Evolutionary conservation across 768 basidiomycete species (phyloP), one percentile per base, ranked within the genome.

Genomic region (Kwoniella sp.): DNA sequence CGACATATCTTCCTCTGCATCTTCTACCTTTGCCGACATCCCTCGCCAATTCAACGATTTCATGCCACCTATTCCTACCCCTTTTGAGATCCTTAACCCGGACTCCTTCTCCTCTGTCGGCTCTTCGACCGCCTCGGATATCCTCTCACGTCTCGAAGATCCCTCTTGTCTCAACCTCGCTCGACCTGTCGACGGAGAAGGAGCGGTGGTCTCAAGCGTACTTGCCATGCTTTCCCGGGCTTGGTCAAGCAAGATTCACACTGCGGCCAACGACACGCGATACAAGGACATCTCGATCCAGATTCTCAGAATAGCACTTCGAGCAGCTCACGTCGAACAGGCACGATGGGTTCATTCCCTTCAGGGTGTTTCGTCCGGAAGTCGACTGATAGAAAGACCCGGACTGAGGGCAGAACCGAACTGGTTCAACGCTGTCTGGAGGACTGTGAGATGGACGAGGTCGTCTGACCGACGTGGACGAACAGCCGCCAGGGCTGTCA

Each of bases 281-380:
- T 65, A 65, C 37, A 65, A 65, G 37, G 51, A 58, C 25, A 38
- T 65, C 23, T 58, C 63, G 13, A 17, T 65, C 13, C 63, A 58
- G 20, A 41, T 65, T 29, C 53, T 65, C 13, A 30, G 57, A 47
- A 23, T 59, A 34, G 63, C 63, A 17, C 48, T 65, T 4, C 47
- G 63, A 22, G 63, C 63, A 4, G 63, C 63, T 25, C 41, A 65
- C 22, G 50, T 52, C 22, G 63, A 65, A 23, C 63, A 65, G 26
- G 56, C 57, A 0, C 8, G 57, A 23, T 65, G 41, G 45, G 41
- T 65, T n/a, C 12, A 55, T 23, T 12, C 47, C 4, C 20, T 65
- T 26, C 51, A 62, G 23, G 4, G 12, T 7, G 51, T 17, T 13
- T n/a, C 51, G 22, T 12, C 38, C 4, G 23, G n/a, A 15, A 26